Evolutionary conservation across 2,329 filamentous ascomycete species (phyloP).

Genomic region (Nannizziopsis barbatae): DNA sequence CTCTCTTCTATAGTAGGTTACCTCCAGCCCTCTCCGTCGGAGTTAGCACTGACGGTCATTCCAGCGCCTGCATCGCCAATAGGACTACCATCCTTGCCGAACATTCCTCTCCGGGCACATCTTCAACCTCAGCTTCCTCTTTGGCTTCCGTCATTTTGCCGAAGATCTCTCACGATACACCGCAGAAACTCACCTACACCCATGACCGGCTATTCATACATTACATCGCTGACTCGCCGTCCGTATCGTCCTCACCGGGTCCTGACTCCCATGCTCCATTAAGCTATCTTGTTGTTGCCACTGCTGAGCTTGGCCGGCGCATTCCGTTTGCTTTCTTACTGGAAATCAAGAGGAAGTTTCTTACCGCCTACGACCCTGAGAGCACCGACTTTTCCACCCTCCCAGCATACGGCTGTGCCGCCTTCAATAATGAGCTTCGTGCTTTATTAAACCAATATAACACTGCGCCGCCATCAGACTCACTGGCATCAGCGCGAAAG

Average conservation of each 20-base stretch:
- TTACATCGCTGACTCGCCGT: constrained; percentile 78
- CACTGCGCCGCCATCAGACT: constrained; percentile 65
- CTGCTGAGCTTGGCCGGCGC: constrained; percentile 67
- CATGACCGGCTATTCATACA: constrained; percentile 89
- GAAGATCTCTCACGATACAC: constrained; percentile 69
- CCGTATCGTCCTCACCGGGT: constrained; percentile 38
- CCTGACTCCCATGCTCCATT: constrained; percentile 61
- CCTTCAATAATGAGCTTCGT: constrained; percentile 72
- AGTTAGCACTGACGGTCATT: not conserved
- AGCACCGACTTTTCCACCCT: constrained; percentile 63
- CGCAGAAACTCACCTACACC: constrained; percentile 88
- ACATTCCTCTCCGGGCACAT: constrained; percentile 76
- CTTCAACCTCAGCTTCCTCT: constrained; percentile 72
- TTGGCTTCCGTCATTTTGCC: constrained; percentile 90
- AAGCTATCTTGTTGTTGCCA: constrained; percentile 83
- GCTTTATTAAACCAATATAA: constrained; percentile 73
- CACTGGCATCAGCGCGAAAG: constrained; percentile 66
- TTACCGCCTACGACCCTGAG: constrained; percentile 54
- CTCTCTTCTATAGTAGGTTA: constrained; percentile 60
- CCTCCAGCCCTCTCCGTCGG: not conserved
- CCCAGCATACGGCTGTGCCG: constrained; percentile 79
- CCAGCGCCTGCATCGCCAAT: constrained; percentile 84
- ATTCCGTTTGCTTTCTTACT: constrained; percentile 88
- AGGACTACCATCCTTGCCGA: constrained; percentile 87
- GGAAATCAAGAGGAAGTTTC: constrained; percentile 80